Evolutionary conservation across 129 eudicot species (phyloP).

Genomic region (Arctium lappa): DNA sequence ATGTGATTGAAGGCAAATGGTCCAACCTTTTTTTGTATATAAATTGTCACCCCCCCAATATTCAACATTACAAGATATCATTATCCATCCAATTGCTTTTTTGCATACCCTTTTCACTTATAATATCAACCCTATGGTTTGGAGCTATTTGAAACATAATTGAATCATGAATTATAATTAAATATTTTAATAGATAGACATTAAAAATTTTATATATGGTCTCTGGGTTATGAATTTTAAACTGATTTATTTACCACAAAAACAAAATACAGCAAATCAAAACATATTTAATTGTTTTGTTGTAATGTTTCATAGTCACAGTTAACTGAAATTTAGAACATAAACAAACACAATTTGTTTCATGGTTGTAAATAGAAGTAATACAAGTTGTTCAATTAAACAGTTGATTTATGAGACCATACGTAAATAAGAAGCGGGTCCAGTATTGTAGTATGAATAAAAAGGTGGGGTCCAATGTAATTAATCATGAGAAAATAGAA

Average conservation of each 20-base stretch:
- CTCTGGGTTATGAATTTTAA: neutral
- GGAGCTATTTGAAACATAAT: neutral
- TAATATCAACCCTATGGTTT: neutral
- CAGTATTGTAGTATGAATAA: neutral
- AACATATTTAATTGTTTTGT: neutral
- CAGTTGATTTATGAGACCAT: conserved; percentile 1
- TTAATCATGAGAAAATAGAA: conserved; percentile 20
- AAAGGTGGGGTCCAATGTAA: conserved; percentile 20
- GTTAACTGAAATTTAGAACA: too few relatives aligned
- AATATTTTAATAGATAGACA: too few relatives aligned
- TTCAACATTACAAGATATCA: conserved; percentile 18
- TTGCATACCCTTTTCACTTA: neutral
- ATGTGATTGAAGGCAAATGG: conserved; percentile 28
- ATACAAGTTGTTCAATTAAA: neutral
- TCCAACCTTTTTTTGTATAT: conserved; percentile 21
- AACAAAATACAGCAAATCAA: neutral
- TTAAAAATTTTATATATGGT: too few relatives aligned
- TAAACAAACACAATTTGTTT: too few relatives aligned
- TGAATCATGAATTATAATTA: neutral
- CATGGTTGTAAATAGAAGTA: too few relatives aligned
- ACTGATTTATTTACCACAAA: neutral
- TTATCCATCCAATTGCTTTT: neutral
- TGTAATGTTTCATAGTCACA: too few relatives aligned
- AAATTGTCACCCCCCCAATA: neutral
- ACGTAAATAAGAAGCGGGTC: conserved; percentile 2